Evolutionary conservation across 2,329 filamentous ascomycete species (phyloP), one percentile per base, ranked within the genome.

Genomic region (Juglanconis oblonga): DNA sequence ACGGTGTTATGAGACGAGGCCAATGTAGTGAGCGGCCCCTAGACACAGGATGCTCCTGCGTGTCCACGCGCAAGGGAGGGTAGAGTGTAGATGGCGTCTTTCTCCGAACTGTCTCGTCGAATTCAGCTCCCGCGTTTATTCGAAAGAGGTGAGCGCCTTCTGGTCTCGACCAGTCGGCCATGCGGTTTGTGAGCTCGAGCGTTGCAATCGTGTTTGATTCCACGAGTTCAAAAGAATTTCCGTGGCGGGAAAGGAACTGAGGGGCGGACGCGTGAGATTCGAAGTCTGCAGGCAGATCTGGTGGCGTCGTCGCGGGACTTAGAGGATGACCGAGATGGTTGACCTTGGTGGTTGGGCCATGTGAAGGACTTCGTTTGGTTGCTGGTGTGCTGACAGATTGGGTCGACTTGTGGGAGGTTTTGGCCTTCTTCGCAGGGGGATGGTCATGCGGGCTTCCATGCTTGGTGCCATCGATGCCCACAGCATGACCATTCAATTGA

Each of bases 151-250:
- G 85, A 1, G 86, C 84, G 62, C 96, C 89, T 31, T 57, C 55
- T 42, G 55, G 44, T 59, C 85, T 86, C 32, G 96, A 81, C 93
- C 94, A 98, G 3, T 82, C 79, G 0, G 89, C 88, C 61, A 96
- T 82, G 14, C 87, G 83, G 61, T 89, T 89, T 4, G 90, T 88
- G 40, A 96, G 87, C 40, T 81, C 81, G 10, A 97, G 82, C 66
- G 86, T 91, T 48, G 86, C 87, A 70, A 92, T 93, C 0, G 89
- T 86, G 70, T 97, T 97, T 62, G 87, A 89, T 58, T 88, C 81
- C 8, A 86, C 80, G 73, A 78, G 85, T 64, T 79, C 80, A 7
- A 84, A 81, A 58, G 72, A 82, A 58, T 87, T 82, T 61, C 87
- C 87, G 74, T 91, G 92, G 8, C 92, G 80, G 33, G 87, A 84